Percentiles rank a stretch among this genome's conserved stretches.
Evolutionary conservation across 2,329 filamentous ascomycete genomes (phyloP).

Genomic region (Cladosporium oxysporum): DNA sequence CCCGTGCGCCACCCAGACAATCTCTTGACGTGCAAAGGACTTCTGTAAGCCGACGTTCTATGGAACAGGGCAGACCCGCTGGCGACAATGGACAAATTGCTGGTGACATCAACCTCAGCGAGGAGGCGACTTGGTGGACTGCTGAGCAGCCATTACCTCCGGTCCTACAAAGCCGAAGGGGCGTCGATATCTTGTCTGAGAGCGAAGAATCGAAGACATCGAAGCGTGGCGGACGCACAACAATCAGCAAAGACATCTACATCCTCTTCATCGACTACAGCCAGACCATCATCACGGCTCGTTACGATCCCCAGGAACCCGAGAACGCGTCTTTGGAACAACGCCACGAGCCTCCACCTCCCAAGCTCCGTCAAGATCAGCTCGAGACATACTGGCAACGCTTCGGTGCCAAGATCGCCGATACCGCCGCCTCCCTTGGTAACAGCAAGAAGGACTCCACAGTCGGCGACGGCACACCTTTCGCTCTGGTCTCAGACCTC

Average conservation of each 20-base stretch:
- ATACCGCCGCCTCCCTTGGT: constrained; percentile 65
- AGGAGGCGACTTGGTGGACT: constrained; percentile 81
- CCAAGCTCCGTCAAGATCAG: constrained; percentile 83
- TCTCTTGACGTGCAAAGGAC: constrained; percentile 61
- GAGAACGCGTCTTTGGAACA: constrained; percentile 75
- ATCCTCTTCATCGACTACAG: constrained; percentile 96
- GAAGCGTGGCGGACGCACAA: constrained; percentile 68
- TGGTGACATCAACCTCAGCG: constrained; percentile 77
- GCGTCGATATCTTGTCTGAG: constrained; percentile 75
- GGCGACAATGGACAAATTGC: constrained; percentile 79
- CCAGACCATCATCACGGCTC: constrained; percentile 82
- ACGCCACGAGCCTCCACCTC: constrained; percentile 80
- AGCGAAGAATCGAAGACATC: constrained; percentile 73
- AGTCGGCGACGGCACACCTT: constrained; percentile 81
- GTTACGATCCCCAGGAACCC: constrained; percentile 74
- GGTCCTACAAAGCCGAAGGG: constrained; percentile 74
- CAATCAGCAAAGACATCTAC: constrained; percentile 77
- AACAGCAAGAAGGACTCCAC: constrained; percentile 73
- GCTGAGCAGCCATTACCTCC: constrained; percentile 78
- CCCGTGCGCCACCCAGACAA: constrained; percentile 49
- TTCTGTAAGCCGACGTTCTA: constrained; percentile 60
- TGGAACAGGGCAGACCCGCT: constrained; percentile 73
- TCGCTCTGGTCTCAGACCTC: constrained; percentile 75
- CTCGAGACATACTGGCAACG: constrained; percentile 81
- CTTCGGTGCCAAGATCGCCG: constrained; percentile 76